Conservation (phyloP, 305 asterid species). For the Rubia occidens region DNA sequence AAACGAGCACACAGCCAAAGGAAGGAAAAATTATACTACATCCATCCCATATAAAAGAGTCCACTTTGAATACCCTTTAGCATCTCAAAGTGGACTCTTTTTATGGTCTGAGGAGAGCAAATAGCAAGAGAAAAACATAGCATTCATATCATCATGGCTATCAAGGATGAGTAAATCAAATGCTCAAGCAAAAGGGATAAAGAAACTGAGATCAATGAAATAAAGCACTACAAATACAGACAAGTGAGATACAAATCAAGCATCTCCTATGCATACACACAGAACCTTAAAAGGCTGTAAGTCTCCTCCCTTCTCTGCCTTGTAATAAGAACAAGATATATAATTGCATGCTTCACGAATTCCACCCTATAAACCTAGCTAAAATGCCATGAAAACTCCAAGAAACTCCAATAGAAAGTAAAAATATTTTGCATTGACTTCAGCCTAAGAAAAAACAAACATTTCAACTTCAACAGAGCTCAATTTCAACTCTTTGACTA, state of each 20-base stretch:
- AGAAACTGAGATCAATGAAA: background rate
- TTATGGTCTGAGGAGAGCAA: background rate
- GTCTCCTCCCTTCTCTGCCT: background rate
- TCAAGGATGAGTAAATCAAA: background rate
- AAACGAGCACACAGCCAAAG: background rate
- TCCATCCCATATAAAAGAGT: no score
- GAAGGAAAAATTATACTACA: no score
- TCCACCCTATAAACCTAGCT: background rate
- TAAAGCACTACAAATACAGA: background rate
- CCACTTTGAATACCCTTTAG: background rate
- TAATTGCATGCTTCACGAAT: background rate
- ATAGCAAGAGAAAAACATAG: background rate
- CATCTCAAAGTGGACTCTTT: background rate
- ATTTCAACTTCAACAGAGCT: slow-evolving; percentile 6
- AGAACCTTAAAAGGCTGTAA: background rate
- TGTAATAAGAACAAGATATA: slow-evolving; percentile 1
- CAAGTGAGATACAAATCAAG: background rate
- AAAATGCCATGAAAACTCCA: slow-evolving; percentile 3
- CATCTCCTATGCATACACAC: background rate
- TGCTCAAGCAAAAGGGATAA: background rate
- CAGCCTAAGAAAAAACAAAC: slow-evolving; percentile 9
- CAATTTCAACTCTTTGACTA: slow-evolving; percentile 17
- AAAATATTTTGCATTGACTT: slow-evolving; percentile 8
- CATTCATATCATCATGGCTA: background rate
- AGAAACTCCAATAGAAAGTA: background rate